These are phyloP conservation scores for Grigorovia yakushimaensis DNA, from an alignment of 805 yeast genomes.

Conservation along the genomic window DNA sequence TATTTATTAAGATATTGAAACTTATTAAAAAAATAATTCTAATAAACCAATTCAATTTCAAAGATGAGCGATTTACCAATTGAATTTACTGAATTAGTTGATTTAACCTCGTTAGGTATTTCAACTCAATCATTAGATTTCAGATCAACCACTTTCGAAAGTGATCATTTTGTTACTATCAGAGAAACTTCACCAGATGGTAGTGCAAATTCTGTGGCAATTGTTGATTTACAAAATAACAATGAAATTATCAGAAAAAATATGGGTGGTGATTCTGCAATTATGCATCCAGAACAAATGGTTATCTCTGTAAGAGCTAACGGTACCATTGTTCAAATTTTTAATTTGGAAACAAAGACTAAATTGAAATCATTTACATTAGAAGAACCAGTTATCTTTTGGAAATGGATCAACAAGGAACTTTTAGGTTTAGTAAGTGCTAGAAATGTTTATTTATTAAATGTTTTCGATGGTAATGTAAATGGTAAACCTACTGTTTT, in stretches of 20 bases:
- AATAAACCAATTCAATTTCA: too few species aligned
- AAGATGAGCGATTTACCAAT: conserved; percentile 69
- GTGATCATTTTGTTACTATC: conserved; percentile 80
- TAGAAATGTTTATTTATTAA: conserved; percentile 66
- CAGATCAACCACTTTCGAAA: conserved; percentile 88
- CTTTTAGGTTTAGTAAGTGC: conserved; percentile 80
- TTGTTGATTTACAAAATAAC: conserved; percentile 72
- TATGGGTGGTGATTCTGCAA: conserved; percentile 96
- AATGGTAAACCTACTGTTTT: conserved; percentile 69
- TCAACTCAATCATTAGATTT: conserved; percentile 79
- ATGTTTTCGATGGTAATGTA: conserved; percentile 70
- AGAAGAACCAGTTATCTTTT: conserved; percentile 82
- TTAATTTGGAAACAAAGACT: conserved; percentile 78
- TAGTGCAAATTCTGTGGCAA: conserved; percentile 79
- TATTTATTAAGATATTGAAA: background rate
- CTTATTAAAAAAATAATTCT: too few species aligned
- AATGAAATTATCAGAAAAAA: conserved; percentile 78
- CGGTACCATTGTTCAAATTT: conserved; percentile 91
- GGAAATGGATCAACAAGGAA: conserved; percentile 83
- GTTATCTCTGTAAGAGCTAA: conserved; percentile 92
- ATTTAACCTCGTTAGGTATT: conserved; percentile 78
- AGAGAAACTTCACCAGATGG: conserved; percentile 47
- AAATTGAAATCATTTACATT: conserved; percentile 80
- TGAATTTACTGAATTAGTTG: conserved; percentile 91
- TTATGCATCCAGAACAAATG: conserved; percentile 85